Evolutionary conservation across 2,329 filamentous ascomycete genomes (phyloP), one percentile per base, ranked within the genome.

Genomic region (Cucurbitaria berberidis): DNA sequence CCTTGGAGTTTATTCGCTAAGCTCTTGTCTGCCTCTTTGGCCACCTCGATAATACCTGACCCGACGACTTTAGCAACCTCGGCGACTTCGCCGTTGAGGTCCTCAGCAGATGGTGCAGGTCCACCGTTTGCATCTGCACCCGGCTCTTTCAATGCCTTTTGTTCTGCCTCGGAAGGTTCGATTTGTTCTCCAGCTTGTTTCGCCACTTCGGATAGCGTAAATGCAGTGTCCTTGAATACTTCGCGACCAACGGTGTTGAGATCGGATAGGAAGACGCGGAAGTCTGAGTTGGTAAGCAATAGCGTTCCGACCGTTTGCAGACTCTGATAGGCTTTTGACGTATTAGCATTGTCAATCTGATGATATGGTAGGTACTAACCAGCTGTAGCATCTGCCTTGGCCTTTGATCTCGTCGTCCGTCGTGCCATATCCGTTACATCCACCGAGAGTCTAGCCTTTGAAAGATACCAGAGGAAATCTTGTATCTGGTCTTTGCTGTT

Each of bases 241-340:
- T 96, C 89, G 36, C 89, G 86, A 11, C 88, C 89, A 41, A 97
- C 84, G 0, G 87, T 87, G 40, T 87, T 86, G 35, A 96, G 76
- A 66, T 98, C 93, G 10, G 88, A 85, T 39, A 97, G 79, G 65
- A 98, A 92, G 6, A 93, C 81, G 34, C 93, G 87, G 73, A 98
- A 97, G 67, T 97, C 92, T 0, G 89, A 87, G 70, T 98, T 98
- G 13, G 90, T 91, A 38, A 98, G 79, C 0, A 97, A 83, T n/a
- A 98, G 80, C 3, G 88, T 89, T 26, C 89, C 88, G 0, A 98
- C 86, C 0, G 92, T 96, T 52, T 87, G 88, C 42, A 96, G 77
- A 72, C 92, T 96, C 68, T 89, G 82, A 67, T 93, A 93, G 15
- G 90, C 89, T 89, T 60, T 19, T 18, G 18, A 43, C 3, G 53